Percentiles rank a stretch among this genome's conserved stretches.
Evolutionary conservation across 805 yeast genomes (phyloP).

Genomic region (Saccharomycopsis fodiens): DNA sequence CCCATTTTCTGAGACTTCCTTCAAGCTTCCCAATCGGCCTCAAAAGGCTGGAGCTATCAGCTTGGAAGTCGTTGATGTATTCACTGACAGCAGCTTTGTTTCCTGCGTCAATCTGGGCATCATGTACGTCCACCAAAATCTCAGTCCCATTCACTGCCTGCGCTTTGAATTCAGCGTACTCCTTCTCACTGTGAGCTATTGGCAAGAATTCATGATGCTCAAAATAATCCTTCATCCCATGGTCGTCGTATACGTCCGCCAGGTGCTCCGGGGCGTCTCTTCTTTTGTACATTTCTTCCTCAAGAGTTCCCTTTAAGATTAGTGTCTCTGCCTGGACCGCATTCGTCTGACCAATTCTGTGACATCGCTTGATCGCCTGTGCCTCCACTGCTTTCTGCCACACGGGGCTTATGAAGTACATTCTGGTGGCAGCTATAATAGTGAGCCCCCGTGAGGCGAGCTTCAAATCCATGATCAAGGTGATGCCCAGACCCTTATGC

Average conservation of each 20-base stretch:
- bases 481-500: constrained; percentile 39
- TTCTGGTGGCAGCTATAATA: constrained; percentile 58
- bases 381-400: constrained; percentile 67
- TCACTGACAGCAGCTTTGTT: neutral
- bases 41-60: neutral
- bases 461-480: constrained; percentile 58
- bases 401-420: constrained; percentile 64
- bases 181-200: constrained; percentile 28
- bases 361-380: constrained; percentile 72
- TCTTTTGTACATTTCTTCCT: constrained; percentile 51
- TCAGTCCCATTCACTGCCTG: constrained; percentile 1
- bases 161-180: constrained; percentile 23
- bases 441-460: constrained; percentile 66
- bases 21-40: constrained; percentile 4
- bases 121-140: neutral
- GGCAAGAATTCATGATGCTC: constrained; percentile 41
- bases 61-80: neutral
- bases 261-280: constrained; percentile 19
- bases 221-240: constrained; percentile 49
- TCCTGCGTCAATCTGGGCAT: neutral
- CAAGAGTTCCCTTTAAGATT: constrained; percentile 53
- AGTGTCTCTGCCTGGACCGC: constrained; percentile 65
- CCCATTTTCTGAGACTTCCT: constrained; percentile 26
- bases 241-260: constrained; percentile 46
- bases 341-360: constrained; percentile 62